These are phyloP conservation scores for Pseudocercospora vitis DNA, from an alignment of 2,329 filamentous ascomycete genomes.

Conservation along the genomic window DNA sequence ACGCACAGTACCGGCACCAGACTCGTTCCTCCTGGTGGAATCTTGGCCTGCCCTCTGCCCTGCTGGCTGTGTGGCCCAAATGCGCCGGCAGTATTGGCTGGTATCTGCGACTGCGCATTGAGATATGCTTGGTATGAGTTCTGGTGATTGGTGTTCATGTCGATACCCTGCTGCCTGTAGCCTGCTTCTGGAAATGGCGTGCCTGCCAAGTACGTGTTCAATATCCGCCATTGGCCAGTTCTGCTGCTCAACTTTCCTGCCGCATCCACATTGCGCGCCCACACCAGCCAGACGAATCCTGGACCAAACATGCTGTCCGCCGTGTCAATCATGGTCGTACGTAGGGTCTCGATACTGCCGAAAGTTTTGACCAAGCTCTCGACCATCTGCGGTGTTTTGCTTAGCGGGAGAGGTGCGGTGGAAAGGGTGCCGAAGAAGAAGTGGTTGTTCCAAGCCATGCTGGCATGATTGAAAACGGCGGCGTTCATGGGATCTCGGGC, in stretches of 20 bases:
- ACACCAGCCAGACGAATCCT: slow-evolving; percentile 93
- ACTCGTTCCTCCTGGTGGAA: slow-evolving; percentile 66
- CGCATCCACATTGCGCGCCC: slow-evolving; percentile 33
- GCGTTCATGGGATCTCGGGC: slow-evolving; percentile 78
- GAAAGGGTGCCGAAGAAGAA: slow-evolving; percentile 67
- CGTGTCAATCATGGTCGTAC: slow-evolving; percentile 74
- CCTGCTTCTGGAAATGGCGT: slow-evolving; percentile 84
- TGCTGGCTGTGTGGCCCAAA: slow-evolving; percentile 39
- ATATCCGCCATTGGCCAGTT: slow-evolving; percentile 61
- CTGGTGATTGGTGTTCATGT: slow-evolving; percentile 64
- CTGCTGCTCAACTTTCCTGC: slow-evolving; percentile 36
- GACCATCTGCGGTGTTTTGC: slow-evolving; percentile 60
- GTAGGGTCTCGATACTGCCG: slow-evolving; percentile 78
- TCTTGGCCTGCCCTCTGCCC: slow-evolving; percentile 37
- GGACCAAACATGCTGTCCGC: slow-evolving; percentile 93
- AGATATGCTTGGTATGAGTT: slow-evolving; percentile 26
- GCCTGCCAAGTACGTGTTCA: slow-evolving; percentile 88
- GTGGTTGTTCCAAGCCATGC: slow-evolving; percentile 90
- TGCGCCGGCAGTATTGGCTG: slow-evolving; percentile 42
- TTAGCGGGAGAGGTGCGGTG: slow-evolving; percentile 35
- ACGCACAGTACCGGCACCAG: slow-evolving; percentile 80
- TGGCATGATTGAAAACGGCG: slow-evolving; percentile 89
- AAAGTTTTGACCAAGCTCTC: slow-evolving; percentile 68
- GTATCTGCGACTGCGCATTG: slow-evolving; percentile 20
- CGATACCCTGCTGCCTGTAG: slow-evolving; percentile 67